phyloP scores from a whole-genome alignment of 805 yeast genomes.

The Teunomyces cretensis region DNA sequence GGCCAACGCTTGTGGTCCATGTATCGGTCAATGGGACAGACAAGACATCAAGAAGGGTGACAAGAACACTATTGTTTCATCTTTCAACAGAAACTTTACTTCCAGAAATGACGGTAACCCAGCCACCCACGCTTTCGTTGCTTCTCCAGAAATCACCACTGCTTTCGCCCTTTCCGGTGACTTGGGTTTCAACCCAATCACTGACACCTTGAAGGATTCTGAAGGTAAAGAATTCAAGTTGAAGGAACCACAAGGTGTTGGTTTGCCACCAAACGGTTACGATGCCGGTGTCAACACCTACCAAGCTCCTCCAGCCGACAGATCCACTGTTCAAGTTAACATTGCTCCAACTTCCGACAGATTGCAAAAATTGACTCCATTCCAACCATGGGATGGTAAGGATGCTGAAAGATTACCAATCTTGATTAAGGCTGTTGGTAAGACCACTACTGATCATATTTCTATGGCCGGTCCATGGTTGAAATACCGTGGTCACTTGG shows the following conservation, averaged over 20 bases:
- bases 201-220: slow-evolving; percentile 82
- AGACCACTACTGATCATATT: slow-evolving; percentile 98
- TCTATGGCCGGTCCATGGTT: slow-evolving; percentile 99
- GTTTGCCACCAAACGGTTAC: slow-evolving; percentile 88
- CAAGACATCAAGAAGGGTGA: slow-evolving; percentile 89
- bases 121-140: slow-evolving; percentile 93
- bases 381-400: slow-evolving; percentile 95
- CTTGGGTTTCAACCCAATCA: slow-evolving; percentile 93
- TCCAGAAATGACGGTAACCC: slow-evolving; percentile 99
- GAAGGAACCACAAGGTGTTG: slow-evolving; percentile 84
- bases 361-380: slow-evolving; percentile 91
- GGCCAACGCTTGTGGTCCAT: slow-evolving; percentile 99
- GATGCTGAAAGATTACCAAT: slow-evolving; percentile 88
- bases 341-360: slow-evolving; percentile 93
- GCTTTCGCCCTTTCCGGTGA: slow-evolving; percentile 96
- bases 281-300: slow-evolving; percentile 92
- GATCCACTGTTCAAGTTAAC: slow-evolving; percentile 68
- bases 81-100: slow-evolving; percentile 97
- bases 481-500: slow-evolving; percentile 99
- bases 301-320: slow-evolving; percentile 94
- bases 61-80: slow-evolving; percentile 94
- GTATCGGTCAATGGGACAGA: slow-evolving; percentile 99
- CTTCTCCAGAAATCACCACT: slow-evolving; percentile 94
- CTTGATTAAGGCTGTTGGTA: slow-evolving; percentile 93
- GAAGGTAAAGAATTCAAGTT: slow-evolving; percentile 90